Percentiles rank a stretch among this genome's conserved stretches.
Evolutionary conservation across 306 rosid genomes (phyloP).

Genomic region (Echinosophora koreensis): DNA sequence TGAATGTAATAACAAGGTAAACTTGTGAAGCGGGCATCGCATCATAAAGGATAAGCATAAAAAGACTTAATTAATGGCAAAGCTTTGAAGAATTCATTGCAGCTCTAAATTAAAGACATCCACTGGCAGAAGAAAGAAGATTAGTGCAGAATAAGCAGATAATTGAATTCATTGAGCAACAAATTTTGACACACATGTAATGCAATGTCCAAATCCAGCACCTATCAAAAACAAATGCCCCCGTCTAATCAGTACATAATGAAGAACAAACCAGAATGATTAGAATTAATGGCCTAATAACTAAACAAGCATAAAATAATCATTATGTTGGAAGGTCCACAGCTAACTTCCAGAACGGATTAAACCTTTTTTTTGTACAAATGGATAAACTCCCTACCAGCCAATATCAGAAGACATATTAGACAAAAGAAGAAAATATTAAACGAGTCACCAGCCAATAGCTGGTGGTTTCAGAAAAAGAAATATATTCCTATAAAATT

Average conservation of each 20-base stretch:
- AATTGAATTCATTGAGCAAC: slow-evolving; percentile 30
- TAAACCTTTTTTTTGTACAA: background rate
- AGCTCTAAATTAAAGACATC: slow-evolving; percentile 23
- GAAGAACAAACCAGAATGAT: slow-evolving; percentile 2
- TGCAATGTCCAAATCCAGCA: slow-evolving; percentile 16
- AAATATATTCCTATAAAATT: background rate
- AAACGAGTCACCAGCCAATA: slow-evolving; percentile 10
- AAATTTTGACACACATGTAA: background rate
- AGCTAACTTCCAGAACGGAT: slow-evolving; percentile 7
- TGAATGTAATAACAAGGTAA: slow-evolving; percentile 4
- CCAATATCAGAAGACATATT: slow-evolving; percentile 10
- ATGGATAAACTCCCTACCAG: background rate
- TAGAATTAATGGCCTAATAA: background rate
- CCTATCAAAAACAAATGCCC: background rate
- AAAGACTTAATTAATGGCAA: background rate
- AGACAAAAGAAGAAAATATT: slow-evolving; percentile 1
- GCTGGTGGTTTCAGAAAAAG: background rate
- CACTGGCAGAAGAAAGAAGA: background rate
- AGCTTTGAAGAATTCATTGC: slow-evolving; percentile 1
- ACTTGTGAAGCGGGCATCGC: background rate
- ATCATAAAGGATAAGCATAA: background rate
- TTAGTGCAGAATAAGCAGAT: slow-evolving; percentile 15
- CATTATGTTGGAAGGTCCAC: slow-evolving; percentile 3
- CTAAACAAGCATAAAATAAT: slow-evolving; percentile 5
- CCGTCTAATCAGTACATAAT: background rate